A percentile compares a stretch with the other conserved stretches of the same genome.
These are phyloP conservation scores for Candida yuanshanica DNA, from an alignment of 805 yeast genomes.

Conservation along the genomic window DNA sequence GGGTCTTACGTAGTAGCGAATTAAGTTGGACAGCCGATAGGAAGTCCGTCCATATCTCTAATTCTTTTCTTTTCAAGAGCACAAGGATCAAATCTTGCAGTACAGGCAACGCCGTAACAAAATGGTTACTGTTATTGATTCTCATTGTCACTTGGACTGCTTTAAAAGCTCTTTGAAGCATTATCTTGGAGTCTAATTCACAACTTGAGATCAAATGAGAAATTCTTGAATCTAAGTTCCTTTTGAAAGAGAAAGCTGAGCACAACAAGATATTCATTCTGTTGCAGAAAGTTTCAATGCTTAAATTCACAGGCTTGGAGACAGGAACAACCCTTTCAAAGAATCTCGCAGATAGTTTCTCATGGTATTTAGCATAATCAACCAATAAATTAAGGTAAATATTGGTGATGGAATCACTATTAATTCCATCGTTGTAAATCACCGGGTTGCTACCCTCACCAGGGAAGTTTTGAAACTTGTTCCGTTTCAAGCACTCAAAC, in stretches of 20 bases:
- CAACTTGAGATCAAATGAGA: slow-evolving; percentile 9
- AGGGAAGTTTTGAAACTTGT: slow-evolving; percentile 16
- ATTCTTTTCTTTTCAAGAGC: background rate
- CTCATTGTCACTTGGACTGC: slow-evolving; percentile 7
- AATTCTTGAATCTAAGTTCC: slow-evolving; percentile 13
- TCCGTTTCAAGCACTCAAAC: slow-evolving; percentile 18
- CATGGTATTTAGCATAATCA: slow-evolving; percentile 1
- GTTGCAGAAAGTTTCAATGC: slow-evolving; percentile 15
- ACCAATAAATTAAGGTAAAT: slow-evolving; percentile 15
- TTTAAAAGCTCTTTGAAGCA: slow-evolving; percentile 5
- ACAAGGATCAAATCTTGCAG: slow-evolving; percentile 3
- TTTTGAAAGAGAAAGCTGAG: slow-evolving; percentile 10
- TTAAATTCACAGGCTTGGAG: slow-evolving; percentile 10
- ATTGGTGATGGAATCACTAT: slow-evolving; percentile 12
- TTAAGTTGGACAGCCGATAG: slow-evolving; percentile 1
- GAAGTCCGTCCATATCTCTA: slow-evolving; percentile 7
- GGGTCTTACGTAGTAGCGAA: slow-evolving; percentile 5
- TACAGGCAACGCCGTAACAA: slow-evolving; percentile 3
- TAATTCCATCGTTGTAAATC: slow-evolving; percentile 5
- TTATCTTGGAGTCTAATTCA: slow-evolving; percentile 4
- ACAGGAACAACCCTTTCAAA: slow-evolving; percentile 20
- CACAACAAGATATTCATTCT: slow-evolving; percentile 18
- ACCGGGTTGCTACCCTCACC: slow-evolving; percentile 10
- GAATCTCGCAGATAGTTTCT: slow-evolving; percentile 10
- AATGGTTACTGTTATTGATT: slow-evolving; percentile 6